Evolutionary conservation across 83 land plant genomes (phyloP), one percentile per base, ranked within the genome.

Genomic region (Diphasiastrum complanatum): DNA sequence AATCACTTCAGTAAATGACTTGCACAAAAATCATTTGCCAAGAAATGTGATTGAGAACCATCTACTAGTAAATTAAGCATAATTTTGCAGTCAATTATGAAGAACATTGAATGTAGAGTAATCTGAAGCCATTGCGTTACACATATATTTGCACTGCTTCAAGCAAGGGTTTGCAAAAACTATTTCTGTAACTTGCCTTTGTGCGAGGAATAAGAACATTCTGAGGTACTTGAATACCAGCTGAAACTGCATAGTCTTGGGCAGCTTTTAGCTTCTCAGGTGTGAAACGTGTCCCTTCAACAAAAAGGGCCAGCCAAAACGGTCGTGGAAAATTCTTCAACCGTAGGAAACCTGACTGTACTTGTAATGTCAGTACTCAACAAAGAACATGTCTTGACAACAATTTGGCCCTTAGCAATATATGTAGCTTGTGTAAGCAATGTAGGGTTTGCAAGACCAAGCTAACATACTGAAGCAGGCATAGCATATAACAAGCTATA

Each of bases 251-350:
- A 79, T 77, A 92, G 36, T 92, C 87, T 61, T 92, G 95, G 60
- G 98, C 95, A 41, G 87, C 91, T 49, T 49, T 60, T 59, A 92
- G 85, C 76, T 92, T 92, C 19, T 81, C 85, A 55, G 78, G 65
- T 8, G 98, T 92, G 60, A 87, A 92, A 16, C 98, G 87, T 37
- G 98, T 92, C 47, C 98, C 98, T 71, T 92, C 98, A 2, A 92
- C 98, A 78, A 92, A 87, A 40, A 92, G 95, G 34, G 98, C 98
- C 65, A 92, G 48, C 98, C 98, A 92, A 30, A 92, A 78, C 22
- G 90, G 83, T n/a, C 36, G 78, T 48, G 98, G 90, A 43, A 73
- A 87, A 25, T 84, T 90, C 71, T 66, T 79, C 57, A 87, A 59
- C 38, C 81, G 67, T 68, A 78, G 78, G 41, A 84, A 71, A 29